These are phyloP conservation scores for Metschnikowia sp. DNA, from an alignment of 805 yeast species.

Conservation along the genomic window DNA sequence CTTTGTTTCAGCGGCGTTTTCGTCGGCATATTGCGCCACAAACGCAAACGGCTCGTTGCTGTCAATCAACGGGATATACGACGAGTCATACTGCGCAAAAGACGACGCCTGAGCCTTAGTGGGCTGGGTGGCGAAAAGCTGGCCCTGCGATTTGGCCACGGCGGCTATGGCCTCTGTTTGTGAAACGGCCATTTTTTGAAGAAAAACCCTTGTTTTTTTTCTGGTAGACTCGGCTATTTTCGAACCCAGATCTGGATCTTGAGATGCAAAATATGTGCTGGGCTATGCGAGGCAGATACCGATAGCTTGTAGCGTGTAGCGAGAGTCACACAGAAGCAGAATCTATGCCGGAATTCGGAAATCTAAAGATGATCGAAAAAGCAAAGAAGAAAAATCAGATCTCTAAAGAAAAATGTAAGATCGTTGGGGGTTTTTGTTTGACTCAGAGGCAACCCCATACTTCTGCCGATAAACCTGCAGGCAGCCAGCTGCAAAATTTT, in stretches of 20 bases:
- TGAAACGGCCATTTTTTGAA: conserved; percentile 7
- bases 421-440: not conserved
- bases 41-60: conserved; percentile 53
- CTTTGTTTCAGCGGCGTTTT: conserved; percentile 13
- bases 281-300: not conserved
- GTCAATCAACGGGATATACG: conserved; percentile 31
- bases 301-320: no score
- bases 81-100: conserved; percentile 25
- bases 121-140: conserved; percentile 45
- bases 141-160: conserved; percentile 24
- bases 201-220: not conserved
- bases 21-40: conserved; percentile 33
- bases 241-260: not conserved
- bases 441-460: conserved; percentile 6
- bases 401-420: not conserved
- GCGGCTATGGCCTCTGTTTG: conserved; percentile 19
- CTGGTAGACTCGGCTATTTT: not conserved
- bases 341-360: not conserved
- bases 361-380: not conserved
- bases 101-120: conserved; percentile 40
- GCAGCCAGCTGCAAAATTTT: conserved; percentile 15
- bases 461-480: conserved; percentile 11
- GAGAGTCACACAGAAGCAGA: no score
- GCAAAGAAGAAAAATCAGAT: not conserved
- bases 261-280: not conserved